Evolutionary conservation across 2,329 filamentous ascomycete genomes (phyloP).

Genomic region (Botrytis squamosa): DNA sequence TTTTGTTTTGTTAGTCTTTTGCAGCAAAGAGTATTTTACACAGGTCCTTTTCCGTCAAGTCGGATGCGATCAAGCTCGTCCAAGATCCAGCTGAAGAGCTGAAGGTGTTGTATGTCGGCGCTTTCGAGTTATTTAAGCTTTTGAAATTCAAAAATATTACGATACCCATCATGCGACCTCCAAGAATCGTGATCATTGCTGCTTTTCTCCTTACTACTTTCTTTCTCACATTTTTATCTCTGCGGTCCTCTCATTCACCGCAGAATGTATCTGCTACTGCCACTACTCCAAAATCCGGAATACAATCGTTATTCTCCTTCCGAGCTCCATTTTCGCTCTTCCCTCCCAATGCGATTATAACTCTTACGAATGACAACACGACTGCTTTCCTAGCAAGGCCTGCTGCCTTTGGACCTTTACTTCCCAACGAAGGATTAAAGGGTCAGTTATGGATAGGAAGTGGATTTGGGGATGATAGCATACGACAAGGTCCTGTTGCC

Average conservation of each 20-base stretch:
- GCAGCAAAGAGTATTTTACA: neutral
- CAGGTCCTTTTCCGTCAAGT: neutral
- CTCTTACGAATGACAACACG: constrained; percentile 94
- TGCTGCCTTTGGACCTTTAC: constrained; percentile 82
- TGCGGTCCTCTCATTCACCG: constrained; percentile 34
- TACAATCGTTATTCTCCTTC: constrained; percentile 65
- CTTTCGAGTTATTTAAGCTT: neutral
- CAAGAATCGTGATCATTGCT: constrained; percentile 37
- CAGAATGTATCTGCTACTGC: constrained; percentile 28
- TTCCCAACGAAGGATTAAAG: constrained; percentile 75
- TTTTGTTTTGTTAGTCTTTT: constrained; percentile 8
- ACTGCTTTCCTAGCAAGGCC: constrained; percentile 94
- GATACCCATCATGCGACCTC: constrained; percentile 38
- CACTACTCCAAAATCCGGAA: constrained; percentile 40
- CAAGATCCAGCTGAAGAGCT: constrained; percentile 18
- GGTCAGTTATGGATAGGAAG: constrained; percentile 92
- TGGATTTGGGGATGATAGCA: constrained; percentile 79
- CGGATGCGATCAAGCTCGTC: constrained; percentile 21
- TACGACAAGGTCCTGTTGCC: constrained; percentile 55
- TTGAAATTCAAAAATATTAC: constrained; percentile 22
- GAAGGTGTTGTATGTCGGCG: constrained; percentile 16
- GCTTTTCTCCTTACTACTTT: constrained; percentile 37
- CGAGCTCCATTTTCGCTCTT: constrained; percentile 82
- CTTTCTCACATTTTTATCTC: constrained; percentile 37
- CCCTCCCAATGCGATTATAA: constrained; percentile 92